Evolutionary conservation across 2,329 filamentous ascomycete genomes (phyloP).

Genomic region (Nannizziopsis arthrosporioides): DNA sequence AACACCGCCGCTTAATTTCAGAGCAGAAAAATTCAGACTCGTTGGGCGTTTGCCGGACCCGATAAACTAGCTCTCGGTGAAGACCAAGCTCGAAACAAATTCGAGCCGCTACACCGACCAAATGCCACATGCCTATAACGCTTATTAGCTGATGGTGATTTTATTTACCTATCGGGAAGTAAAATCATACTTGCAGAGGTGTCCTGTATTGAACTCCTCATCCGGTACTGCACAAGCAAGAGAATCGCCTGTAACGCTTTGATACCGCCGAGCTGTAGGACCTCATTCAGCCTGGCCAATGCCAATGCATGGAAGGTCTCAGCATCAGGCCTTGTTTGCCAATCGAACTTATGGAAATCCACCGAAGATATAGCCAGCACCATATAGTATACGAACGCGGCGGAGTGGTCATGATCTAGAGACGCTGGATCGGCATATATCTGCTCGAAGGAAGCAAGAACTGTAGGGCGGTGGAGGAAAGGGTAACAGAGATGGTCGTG

Average conservation of each 20-base stretch:
- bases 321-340: slow-evolving; percentile 35
- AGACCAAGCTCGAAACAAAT: slow-evolving; percentile 35
- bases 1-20: slow-evolving; percentile 32
- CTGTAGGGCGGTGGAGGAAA: slow-evolving; percentile 26
- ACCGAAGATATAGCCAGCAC: slow-evolving; percentile 35
- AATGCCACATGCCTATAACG: slow-evolving; percentile 30
- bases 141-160: background rate
- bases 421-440: slow-evolving; percentile 18
- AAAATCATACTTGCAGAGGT: slow-evolving; percentile 24
- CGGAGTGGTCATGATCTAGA: slow-evolving; percentile 21
- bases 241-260: slow-evolving; percentile 34
- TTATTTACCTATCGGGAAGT: background rate
- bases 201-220: slow-evolving; percentile 32
- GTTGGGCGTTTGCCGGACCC: slow-evolving; percentile 10
- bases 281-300: slow-evolving; percentile 27
- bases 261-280: slow-evolving; percentile 29
- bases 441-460: slow-evolving; percentile 17
- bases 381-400: slow-evolving; percentile 37
- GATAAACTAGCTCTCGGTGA: slow-evolving; percentile 31
- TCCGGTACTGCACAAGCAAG: slow-evolving; percentile 35
- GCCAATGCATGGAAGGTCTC: slow-evolving; percentile 34
- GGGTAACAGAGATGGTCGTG: slow-evolving; percentile 38
- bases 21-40: slow-evolving; percentile 8
- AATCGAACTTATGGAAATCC: slow-evolving; percentile 36
- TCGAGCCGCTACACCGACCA: slow-evolving; percentile 34